These are phyloP conservation scores for Ogataea siamensis DNA, from an alignment of 805 yeast species.

Conservation along the genomic window DNA sequence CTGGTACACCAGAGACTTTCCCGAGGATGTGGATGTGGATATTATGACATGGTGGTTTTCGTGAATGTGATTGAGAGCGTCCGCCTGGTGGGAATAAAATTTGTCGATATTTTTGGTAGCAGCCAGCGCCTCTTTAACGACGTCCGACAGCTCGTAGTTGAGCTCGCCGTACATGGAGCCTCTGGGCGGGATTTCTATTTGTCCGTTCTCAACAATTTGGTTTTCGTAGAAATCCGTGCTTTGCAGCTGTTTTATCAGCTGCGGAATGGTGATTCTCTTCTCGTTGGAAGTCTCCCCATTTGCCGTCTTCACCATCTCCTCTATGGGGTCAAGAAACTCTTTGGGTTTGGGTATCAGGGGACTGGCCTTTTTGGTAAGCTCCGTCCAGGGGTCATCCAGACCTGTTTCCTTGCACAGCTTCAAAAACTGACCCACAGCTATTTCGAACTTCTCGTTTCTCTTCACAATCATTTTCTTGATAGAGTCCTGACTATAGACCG, in stretches of 20 bases:
- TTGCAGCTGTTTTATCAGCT: constrained; percentile 50
- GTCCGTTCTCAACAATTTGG: constrained; percentile 58
- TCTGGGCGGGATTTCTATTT: constrained; percentile 43
- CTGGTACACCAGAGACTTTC: constrained; percentile 91
- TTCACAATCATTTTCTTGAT: constrained; percentile 59
- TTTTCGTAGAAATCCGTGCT: constrained; percentile 50
- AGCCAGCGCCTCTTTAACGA: constrained; percentile 50
- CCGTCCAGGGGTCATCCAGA: constrained; percentile 40
- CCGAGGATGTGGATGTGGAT: constrained; percentile 95
- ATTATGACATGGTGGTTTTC: constrained; percentile 69
- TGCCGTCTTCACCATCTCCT: constrained; percentile 45
- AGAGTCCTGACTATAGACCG: constrained; percentile 52
- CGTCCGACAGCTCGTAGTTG: constrained; percentile 47
- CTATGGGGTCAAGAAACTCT: constrained; percentile 59
- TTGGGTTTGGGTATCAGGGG: constrained; percentile 47
- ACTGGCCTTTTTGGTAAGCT: constrained; percentile 38
- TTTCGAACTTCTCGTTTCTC: constrained; percentile 52
- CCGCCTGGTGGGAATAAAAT: constrained; percentile 80
- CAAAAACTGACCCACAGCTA: constrained; percentile 39
- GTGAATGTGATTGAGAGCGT: constrained; percentile 62
- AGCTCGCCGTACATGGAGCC: constrained; percentile 44
- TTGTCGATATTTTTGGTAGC: constrained; percentile 45
- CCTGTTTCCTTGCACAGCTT: constrained; percentile 29
- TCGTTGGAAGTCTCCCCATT: constrained; percentile 19
- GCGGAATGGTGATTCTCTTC: constrained; percentile 36